Evolutionary conservation across 768 basidiomycete species (phyloP).

Genomic region (Mycena belliarum): DNA sequence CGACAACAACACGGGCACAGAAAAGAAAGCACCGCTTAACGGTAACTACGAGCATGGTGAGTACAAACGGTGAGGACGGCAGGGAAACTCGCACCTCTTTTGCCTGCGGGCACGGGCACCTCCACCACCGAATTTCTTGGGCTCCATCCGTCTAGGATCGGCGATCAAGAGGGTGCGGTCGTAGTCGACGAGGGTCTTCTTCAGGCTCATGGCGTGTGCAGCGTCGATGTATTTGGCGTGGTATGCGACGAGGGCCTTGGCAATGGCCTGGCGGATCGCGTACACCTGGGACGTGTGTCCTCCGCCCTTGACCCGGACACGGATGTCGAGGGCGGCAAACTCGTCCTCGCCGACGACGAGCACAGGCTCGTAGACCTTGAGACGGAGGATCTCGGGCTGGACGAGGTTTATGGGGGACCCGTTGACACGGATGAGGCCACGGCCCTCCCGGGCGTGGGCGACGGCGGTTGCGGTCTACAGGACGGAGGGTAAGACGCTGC

Average conservation of each 20-base stretch:
- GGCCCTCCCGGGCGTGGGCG: slow-evolving; percentile 94
- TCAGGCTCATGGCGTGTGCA: slow-evolving; percentile 93
- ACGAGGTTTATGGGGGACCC: slow-evolving; percentile 95
- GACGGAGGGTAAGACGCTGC: background rate
- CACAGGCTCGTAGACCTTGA: slow-evolving; percentile 98
- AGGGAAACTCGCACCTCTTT: slow-evolving; percentile 69
- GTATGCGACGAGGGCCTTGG: slow-evolving; percentile 96
- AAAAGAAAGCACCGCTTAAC: slow-evolving; percentile 49
- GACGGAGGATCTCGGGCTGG: slow-evolving; percentile 92
- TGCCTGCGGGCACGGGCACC: slow-evolving; percentile 98
- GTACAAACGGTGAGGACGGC: background rate
- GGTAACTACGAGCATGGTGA: slow-evolving; percentile 60
- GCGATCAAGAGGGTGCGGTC: slow-evolving; percentile 90
- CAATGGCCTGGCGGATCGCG: slow-evolving; percentile 98
- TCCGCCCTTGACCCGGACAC: slow-evolving; percentile 97
- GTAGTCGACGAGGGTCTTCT: slow-evolving; percentile 96
- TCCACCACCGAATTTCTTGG: slow-evolving; percentile 98
- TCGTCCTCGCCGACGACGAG: slow-evolving; percentile 91
- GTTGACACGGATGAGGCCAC: slow-evolving; percentile 95
- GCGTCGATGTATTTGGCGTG: slow-evolving; percentile 99
- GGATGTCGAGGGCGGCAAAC: slow-evolving; percentile 88
- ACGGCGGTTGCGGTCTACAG: slow-evolving; percentile 94
- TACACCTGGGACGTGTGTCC: slow-evolving; percentile 99
- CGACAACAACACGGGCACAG: slow-evolving; percentile 44
- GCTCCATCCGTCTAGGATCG: slow-evolving; percentile 96